Percentiles rank a stretch among this genome's conserved stretches.
These are phyloP conservation scores for Pharus latifolius DNA, from an alignment of 176 grass and related monocot genomes.

Conservation along the genomic window DNA sequence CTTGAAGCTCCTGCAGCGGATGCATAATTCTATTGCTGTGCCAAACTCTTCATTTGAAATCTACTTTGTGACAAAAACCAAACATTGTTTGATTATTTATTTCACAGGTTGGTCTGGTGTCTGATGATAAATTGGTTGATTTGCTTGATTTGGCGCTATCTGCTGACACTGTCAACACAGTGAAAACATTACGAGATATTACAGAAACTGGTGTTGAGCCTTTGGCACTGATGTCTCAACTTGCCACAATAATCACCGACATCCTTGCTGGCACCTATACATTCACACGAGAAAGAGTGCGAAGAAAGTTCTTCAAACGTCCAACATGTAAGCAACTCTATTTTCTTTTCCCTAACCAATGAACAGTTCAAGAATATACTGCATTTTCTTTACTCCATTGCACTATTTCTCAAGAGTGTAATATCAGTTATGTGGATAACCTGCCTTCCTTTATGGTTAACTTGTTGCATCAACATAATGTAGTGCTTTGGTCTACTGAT, in stretches of 20 bases:
- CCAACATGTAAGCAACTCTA: slow-evolving; percentile 40
- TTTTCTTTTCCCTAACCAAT: background rate
- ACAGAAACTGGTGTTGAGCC: slow-evolving; percentile 87
- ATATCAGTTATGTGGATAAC: background rate
- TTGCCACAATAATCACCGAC: slow-evolving; percentile 92
- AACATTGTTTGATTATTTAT: background rate
- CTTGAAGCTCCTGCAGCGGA: background rate
- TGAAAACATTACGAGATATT: slow-evolving; percentile 71
- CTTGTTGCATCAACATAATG: slow-evolving; percentile 1
- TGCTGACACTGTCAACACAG: slow-evolving; percentile 72
- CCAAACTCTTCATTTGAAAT: background rate
- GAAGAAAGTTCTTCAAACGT: slow-evolving; percentile 62
- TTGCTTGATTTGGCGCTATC: slow-evolving; percentile 84
- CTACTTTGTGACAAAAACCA: background rate
- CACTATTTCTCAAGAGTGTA: background rate
- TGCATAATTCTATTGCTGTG: background rate
- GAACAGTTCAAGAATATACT: background rate
- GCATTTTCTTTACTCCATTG: background rate
- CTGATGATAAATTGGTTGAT: slow-evolving; percentile 84
- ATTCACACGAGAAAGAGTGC: slow-evolving; percentile 51
- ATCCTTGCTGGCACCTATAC: slow-evolving; percentile 83
- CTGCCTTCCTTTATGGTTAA: background rate
- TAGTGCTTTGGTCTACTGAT: slow-evolving; percentile 13
- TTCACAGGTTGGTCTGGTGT: slow-evolving; percentile 75
- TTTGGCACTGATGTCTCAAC: slow-evolving; percentile 83